Evolutionary conservation across 371 early-diverging fungal species (phyloP), one percentile per base, ranked within the genome.

Genomic region (Lichtheimia corymbifera): DNA sequence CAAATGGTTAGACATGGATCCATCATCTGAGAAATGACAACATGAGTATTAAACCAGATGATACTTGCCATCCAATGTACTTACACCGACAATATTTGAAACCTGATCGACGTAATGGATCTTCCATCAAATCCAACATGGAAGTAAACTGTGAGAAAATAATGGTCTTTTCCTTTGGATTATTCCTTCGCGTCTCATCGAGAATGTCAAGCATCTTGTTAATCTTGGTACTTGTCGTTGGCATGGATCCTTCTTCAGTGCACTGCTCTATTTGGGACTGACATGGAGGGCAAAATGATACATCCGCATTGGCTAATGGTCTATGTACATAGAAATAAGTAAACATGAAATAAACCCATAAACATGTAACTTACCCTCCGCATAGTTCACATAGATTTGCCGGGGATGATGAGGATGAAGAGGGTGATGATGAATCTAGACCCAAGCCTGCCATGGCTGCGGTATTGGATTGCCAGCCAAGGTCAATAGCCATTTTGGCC

Each of bases 141-240:
- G 88, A 79, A 5, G 88, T 88, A 59, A 92, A 95, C 67, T 95
- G 93, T n/a, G 92, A 92, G 68, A 93, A 95, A 4, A 93, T 85
- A 59, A 95, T 91, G 28, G 89, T 83, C 69, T 95, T 95, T 58
- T 84, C 80, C 6, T 58, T 64, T 27, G 76, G 79, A 53, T 54
- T 59, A 14, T 49, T 55, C 49, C 43, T 55, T 24, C 74, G 66
- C 2, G 77, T 74, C 6, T 71, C 65, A 6, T 63, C 51, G 7
- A 86, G 56, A 2, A 86, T 62, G 4, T 79, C 80, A 15, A 86
- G 53, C 63, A 83, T 58, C 50, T 72, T 80, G 43, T 71, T 70
- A 25, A 83, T 75, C 54, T 86, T 86, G 52, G 80, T 80, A 52
- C 83, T 83, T 24, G 68, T 66, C 50, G 20, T 53, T 18, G 18